Evolutionary conservation across 1,139 yeast genomes (phyloP).

Genomic region (Hansenula sp.): DNA sequence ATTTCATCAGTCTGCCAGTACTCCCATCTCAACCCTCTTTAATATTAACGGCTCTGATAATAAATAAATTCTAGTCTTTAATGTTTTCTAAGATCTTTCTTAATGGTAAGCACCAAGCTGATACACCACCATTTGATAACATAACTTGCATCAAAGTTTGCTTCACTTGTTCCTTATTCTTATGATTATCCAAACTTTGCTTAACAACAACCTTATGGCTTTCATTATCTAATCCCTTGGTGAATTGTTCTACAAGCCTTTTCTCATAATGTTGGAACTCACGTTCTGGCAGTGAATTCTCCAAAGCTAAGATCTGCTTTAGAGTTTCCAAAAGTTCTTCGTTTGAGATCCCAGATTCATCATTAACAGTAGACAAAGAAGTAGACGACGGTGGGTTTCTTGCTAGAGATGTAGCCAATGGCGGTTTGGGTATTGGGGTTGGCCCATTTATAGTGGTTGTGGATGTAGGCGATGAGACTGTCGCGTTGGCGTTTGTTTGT

Average conservation of each 20-base stretch:
- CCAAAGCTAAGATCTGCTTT: conserved; percentile 13
- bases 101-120: conserved; percentile 55
- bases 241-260: not conserved
- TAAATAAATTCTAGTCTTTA: conserved; percentile 1
- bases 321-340: conserved; percentile 5
- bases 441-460: not conserved
- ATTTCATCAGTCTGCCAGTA: no score
- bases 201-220: not conserved
- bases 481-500: not conserved
- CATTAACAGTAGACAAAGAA: not conserved
- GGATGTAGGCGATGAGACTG: not conserved
- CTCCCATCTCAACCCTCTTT: no score
- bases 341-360: not conserved
- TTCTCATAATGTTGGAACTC: conserved; percentile 33
- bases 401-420: not conserved
- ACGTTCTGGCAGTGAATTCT: conserved; percentile 28
- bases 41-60: not conserved
- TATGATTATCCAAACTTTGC: conserved; percentile 3
- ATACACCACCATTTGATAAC: conserved; percentile 48
- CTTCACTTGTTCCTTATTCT: conserved; percentile 21
- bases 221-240: not conserved
- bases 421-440: not conserved
- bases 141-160: conserved; percentile 39
- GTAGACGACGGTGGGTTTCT: not conserved
- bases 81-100: conserved; percentile 42